phyloP scores from a whole-genome alignment of 2,329 filamentous ascomycete species.

The Arthrobotrys entomopaga region DNA sequence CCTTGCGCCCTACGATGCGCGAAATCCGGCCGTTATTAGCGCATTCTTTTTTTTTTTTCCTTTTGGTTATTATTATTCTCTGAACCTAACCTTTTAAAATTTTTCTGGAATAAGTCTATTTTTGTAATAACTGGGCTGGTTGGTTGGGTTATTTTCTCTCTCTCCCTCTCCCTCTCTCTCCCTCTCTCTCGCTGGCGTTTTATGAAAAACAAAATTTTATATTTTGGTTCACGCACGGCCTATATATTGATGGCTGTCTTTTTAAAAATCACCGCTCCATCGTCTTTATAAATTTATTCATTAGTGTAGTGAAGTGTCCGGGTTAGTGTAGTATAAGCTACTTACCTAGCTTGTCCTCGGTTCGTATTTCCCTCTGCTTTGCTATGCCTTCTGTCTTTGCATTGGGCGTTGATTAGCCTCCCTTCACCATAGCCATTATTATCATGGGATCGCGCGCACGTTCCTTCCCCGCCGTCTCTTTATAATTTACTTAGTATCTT shows the following conservation, averaged over 20 bases:
- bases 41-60: constrained; percentile 4
- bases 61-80: constrained; percentile 12
- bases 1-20: neutral
- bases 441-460: too few species aligned
- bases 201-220: constrained; percentile 17
- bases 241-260: constrained; percentile 16
- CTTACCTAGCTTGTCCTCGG: neutral
- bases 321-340: neutral
- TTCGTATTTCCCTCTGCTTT: neutral
- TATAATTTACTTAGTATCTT: too few species aligned
- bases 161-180: too few species aligned
- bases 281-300: too few species aligned
- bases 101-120: constrained; percentile 26
- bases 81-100: neutral
- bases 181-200: constrained; percentile 35
- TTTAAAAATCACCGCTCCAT: neutral
- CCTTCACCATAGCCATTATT: too few species aligned
- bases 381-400: constrained; percentile 4
- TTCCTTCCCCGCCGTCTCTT: neutral
- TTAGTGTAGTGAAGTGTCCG: neutral
- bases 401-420: too few species aligned
- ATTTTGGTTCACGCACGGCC: neutral
- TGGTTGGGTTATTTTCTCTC: neutral
- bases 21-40: constrained; percentile 11
- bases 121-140: constrained; percentile 23